Evolutionary conservation across 2,329 filamentous ascomycete species (phyloP), one percentile per base, ranked within the genome.

Genomic region (Ophiostoma australiae): DNA sequence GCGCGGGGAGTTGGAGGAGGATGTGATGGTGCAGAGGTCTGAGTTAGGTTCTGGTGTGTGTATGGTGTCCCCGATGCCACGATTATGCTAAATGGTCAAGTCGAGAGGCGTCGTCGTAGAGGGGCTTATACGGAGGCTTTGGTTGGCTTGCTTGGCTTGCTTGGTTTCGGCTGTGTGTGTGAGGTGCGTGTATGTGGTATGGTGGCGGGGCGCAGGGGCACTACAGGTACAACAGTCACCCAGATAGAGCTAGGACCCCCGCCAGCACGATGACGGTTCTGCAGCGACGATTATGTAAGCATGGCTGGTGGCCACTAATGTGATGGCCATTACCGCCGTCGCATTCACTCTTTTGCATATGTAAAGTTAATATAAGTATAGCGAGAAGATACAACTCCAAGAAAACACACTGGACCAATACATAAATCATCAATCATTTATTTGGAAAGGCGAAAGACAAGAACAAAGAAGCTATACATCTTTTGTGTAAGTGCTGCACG

Each of bases 191-290:
- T 39, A 48, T 48, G 7, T n/a, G 44, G 44, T 48, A 48, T 48
- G 17, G 44, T 48, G 52, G 52, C 52, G 52, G 52, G 52, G 52
- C 52, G 52, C 52, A 58, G 52, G 48, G 52, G 52, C 52, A 23
- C 48, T 55, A 23, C 37, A 39, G 37, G 37, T 41, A 41, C 39
- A 8, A 58, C 52, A 58, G 52, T 23, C 52, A 27, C 52, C n/a
- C n/a, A 27, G 23, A 27, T 27, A 58, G 23, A 27, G 52, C 52
- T 58, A 27, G 17, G 44, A 48, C 52, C 52, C 48, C 52, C 52
- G 52, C 23, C 52, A 58, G 52, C n/a, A 58, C 44, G 3, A 58
- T 58, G 52, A 58, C 52, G 23, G 23, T 58, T 58, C 23, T 58
- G 52, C 10, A 58, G 23, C n/a, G 11, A 15, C 4, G 23, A 58